Evolutionary conservation across 331 rosid genomes (phyloP), one percentile per base, ranked within the genome.

Genomic region (Spiraea crenata): DNA sequence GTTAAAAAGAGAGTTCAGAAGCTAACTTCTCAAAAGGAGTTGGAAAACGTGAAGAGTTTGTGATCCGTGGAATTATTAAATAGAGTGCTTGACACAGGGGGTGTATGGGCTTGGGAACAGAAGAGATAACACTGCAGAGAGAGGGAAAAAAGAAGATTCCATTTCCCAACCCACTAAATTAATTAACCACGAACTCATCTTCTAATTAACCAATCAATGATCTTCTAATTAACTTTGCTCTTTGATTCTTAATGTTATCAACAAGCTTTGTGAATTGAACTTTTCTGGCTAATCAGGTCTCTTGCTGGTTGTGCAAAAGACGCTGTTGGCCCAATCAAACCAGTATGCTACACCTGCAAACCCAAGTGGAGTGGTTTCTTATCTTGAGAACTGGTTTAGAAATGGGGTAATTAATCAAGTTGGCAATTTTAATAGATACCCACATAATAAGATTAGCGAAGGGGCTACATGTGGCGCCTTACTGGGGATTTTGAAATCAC

Each of bases 91-190:
- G 84, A 76, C 81, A 77, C 52, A 69, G 82, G 80, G 83, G 70
- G 72, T 70, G 96, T 77, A 82, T 84, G 93, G 96, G 92, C 80
- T 83, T 87, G 93, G 92, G 80, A 82, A 82, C 86, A 79, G 82
- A 75, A 74, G 82, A 82, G 93, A 87, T 82, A 81, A 84, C 82
- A 81, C 56, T 38, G 56, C 40, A 81, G 84, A 81, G 74, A 62
- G 62, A 72, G 74, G 74, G 81, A 65, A 71, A 52, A 63, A 38
- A 31, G 12, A 38, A 76, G 46, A 52, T 76, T 79, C 75, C 86
- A 76, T 74, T 86, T 90, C 81, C 87, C 91, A 79, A 85, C 73
- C 77, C 52, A 25, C 60, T 75, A 59, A 50, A 5, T 74, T 68
- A 79, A 70, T 57, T 56, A 57, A 25, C 31, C 31, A 2, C 31